Evolutionary conservation across 225 moss, liverwort and hornwort species (phyloP), one percentile per base, ranked within the genome.

Genomic region (Marchantia paleacea): DNA sequence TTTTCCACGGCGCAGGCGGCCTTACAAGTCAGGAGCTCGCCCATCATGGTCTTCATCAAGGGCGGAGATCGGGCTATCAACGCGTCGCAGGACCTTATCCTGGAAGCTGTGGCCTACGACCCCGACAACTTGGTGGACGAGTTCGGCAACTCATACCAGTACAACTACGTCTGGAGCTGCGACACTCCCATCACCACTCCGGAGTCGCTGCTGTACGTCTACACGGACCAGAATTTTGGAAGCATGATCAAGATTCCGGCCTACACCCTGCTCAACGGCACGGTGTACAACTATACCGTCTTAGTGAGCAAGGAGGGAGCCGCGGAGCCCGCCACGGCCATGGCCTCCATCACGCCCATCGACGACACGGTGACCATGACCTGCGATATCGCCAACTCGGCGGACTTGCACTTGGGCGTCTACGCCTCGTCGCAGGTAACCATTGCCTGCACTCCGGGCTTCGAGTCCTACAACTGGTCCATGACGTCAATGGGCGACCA

Each of bases 101-200:
- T 91, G 0, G 86, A 82, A 52, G 90, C 85, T 6, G 79, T 73
- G 77, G 91, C 86, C 68, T 89, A 89, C 55, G 91, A 91, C 80
- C 88, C 90, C 0, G 86, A 91, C 55, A 85, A 90, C 72, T 82
- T 86, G 6, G n/a, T 85, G 55, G 88, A 90, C 55, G 66, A 53
- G 54, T 86, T 79, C 0, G 63, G 88, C 26, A 66, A 90, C 66
- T 22, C 85, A 6, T 82, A 86, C 7, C 83, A 77, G 0, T 91
- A 86, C 9, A 79, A 85, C 52, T 91, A 81, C 1, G 86, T 19
- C 7, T 91, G 90, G 91, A 73, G 67, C 26, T 86, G 88, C 73
- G 55, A 86, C 77, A 69, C 75, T 0, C 55, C 85, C 10, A 72
- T 87, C 26, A 76, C 52, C 6, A 81, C 83, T 73, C 87, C 78